Percentiles rank a stretch among this genome's conserved stretches.
Conservation (phyloP, 768 basidiomycete genomes). For the Trametes maxima region DNA sequence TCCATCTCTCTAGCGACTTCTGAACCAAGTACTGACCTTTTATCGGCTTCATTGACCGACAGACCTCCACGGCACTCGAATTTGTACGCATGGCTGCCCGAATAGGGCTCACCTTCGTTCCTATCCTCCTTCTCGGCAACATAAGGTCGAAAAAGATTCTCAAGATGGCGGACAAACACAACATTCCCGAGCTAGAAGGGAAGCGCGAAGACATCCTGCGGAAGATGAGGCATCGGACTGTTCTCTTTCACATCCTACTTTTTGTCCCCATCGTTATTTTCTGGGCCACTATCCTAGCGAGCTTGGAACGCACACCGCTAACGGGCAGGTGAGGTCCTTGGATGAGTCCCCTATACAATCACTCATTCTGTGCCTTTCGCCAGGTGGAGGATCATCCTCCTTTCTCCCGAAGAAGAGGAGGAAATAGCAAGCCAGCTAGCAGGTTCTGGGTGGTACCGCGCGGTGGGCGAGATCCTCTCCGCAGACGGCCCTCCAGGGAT, state of each 20-base stretch:
- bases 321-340: conserved; percentile 70
- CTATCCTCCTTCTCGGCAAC: conserved; percentile 64
- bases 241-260: conserved; percentile 56
- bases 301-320: conserved; percentile 75
- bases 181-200: conserved; percentile 54
- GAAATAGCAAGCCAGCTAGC: conserved; percentile 81
- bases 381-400: conserved; percentile 85
- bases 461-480: conserved; percentile 78
- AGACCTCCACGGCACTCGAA: conserved; percentile 78
- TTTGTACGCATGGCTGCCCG: conserved; percentile 69
- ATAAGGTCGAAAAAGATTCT: conserved; percentile 53
- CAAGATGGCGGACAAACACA: conserved; percentile 48
- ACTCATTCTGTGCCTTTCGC: not conserved
- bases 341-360: not conserved
- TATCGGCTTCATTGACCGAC: conserved; percentile 21
- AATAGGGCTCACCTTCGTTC: conserved; percentile 75
- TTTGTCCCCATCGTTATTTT: conserved; percentile 64
- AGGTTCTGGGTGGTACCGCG: conserved; percentile 84
- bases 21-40: conserved; percentile 3
- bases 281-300: conserved; percentile 70
- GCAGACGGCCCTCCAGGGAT: conserved; percentile 60
- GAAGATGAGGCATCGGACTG: conserved; percentile 50
- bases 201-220: conserved; percentile 51
- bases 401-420: conserved; percentile 93
- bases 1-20: no score